phyloP scores from a whole-genome alignment of 192 early-diverging fungal genomes.

The Umbelopsis sp. region DNA sequence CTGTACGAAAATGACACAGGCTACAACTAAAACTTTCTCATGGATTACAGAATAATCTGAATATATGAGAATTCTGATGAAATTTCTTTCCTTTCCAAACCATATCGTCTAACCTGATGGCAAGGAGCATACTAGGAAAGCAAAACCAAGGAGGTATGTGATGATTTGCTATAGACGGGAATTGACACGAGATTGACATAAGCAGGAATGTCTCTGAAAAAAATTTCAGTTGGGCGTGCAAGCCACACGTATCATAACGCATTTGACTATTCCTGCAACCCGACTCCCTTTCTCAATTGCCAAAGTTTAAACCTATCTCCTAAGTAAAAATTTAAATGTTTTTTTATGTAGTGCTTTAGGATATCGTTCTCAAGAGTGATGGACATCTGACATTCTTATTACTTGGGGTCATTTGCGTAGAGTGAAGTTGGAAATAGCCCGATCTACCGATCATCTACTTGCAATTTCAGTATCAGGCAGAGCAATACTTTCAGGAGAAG shows the following conservation, averaged over 20 bases:
- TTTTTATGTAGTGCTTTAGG: neutral
- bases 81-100: too few relatives aligned
- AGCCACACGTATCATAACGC: neutral
- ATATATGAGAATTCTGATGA: too few relatives aligned
- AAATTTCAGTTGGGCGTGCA: neutral
- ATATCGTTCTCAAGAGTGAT: too few relatives aligned
- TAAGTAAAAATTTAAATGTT: neutral
- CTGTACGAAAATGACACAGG: too few relatives aligned
- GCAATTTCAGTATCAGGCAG: neutral
- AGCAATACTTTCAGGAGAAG: neutral
- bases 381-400: too few relatives aligned
- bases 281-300: neutral
- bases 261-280: neutral
- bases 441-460: neutral
- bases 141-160: neutral
- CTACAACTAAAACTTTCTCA: too few relatives aligned
- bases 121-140: neutral
- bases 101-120: too few relatives aligned
- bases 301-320: neutral
- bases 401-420: neutral
- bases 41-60: too few relatives aligned
- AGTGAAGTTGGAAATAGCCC: neutral
- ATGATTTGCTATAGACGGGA: constrained; percentile 1
- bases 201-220: neutral
- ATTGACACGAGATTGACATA: neutral